Evolutionary conservation across 1,284 basidiomycete genomes (phyloP), one percentile per base, ranked within the genome.

Genomic region (Volvariella surrecta): DNA sequence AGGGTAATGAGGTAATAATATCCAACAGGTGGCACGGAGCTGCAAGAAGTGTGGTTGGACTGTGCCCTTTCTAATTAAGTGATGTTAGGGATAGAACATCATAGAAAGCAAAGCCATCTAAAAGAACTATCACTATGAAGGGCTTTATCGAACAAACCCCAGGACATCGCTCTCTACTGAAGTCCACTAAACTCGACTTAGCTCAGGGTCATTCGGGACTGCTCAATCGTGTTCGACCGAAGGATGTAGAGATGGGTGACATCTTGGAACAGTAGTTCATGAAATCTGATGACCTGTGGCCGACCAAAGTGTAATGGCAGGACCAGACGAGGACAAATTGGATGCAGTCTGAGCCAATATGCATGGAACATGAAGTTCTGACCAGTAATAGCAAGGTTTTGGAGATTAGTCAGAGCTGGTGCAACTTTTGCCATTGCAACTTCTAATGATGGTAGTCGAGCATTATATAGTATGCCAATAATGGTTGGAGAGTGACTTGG

Each of bases 191-290:
- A n/a, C n/a, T n/a, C n/a, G n/a, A n/a, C n/a, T n/a, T n/a, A n/a
- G n/a, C n/a, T n/a, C n/a, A n/a, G n/a, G n/a, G n/a, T n/a, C n/a
- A n/a, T n/a, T n/a, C n/a, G n/a, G n/a, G n/a, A n/a, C n/a, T n/a
- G n/a, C n/a, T n/a, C n/a, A n/a, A n/a, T n/a, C n/a, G n/a, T n/a
- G n/a, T n/a, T n/a, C n/a, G n/a, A n/a, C n/a, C n/a, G n/a, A n/a
- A n/a, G n/a, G n/a, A 60, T 60, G 37, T 58, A 62, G 9, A 64
- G 50, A 45, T 61, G 60, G 1, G 60, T 61, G 13, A 59, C 58
- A 7, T 48, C 44, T 40, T 57, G 42, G 45, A 62, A 59, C 21
- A 64, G 48, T 10, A 58, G 56, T 37, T 64, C 60, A 32, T 48
- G 48, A 47, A 58, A 64, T 43, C 60, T 58, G 44, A 62, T 54